A percentile compares a stretch with the other conserved stretches of the same genome.
These are phyloP conservation scores for Sugiyamaella qingdaonensis DNA, from an alignment of 805 yeast genomes.

Conservation along the genomic window DNA sequence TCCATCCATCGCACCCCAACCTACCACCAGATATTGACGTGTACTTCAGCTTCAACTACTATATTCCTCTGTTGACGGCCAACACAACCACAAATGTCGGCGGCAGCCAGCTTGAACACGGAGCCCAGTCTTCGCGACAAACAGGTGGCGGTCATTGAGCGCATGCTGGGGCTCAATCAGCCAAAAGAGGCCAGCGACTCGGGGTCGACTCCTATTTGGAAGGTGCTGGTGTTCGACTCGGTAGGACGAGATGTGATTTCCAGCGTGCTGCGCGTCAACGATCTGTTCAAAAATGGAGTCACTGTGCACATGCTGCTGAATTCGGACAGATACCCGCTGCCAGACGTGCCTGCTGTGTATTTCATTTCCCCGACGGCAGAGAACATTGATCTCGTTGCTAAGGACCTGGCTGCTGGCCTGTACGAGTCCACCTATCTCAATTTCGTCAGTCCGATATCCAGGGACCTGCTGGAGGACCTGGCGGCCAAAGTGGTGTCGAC, in stretches of 20 bases:
- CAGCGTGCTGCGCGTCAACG: constrained; percentile 88
- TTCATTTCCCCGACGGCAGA: constrained; percentile 83
- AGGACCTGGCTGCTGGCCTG: constrained; percentile 68
- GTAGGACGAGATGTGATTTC: constrained; percentile 83
- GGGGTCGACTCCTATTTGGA: constrained; percentile 66
- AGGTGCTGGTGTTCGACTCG: constrained; percentile 77
- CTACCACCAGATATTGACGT: constrained; percentile 1
- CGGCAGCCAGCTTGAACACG: constrained; percentile 1
- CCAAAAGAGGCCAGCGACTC: constrained; percentile 37
- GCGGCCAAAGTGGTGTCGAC: constrained; percentile 74
- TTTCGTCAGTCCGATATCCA: constrained; percentile 73
- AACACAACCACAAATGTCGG: neutral
- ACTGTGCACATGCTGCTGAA: constrained; percentile 80
- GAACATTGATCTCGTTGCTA: constrained; percentile 63
- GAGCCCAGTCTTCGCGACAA: constrained; percentile 30
- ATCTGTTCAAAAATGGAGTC: constrained; percentile 82
- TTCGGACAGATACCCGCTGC: constrained; percentile 72
- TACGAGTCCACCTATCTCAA: constrained; percentile 80
- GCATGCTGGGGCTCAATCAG: constrained; percentile 79
- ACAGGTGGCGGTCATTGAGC: constrained; percentile 53
- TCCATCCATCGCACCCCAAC: neutral
- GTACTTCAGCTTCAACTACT: neutral
- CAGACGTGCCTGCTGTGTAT: constrained; percentile 93
- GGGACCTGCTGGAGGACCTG: constrained; percentile 80
- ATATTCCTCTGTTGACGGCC: too few relatives aligned